Conservation (phyloP, 805 yeast genomes). For the Wickerhamiella sorbophila region DNA sequence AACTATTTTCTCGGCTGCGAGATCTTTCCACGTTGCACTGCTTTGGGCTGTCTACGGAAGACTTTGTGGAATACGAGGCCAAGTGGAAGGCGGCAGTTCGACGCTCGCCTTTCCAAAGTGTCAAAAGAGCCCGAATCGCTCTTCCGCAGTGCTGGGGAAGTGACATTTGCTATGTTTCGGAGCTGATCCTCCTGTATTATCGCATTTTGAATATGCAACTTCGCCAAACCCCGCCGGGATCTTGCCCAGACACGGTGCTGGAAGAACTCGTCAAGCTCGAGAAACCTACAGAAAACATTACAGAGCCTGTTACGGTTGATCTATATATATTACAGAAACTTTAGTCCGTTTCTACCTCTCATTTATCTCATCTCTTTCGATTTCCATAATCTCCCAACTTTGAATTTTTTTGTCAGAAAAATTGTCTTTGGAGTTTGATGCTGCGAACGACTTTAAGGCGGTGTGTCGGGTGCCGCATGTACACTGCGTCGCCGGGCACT, state of each 20-base stretch:
- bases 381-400: too few species aligned
- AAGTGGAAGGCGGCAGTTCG: neutral
- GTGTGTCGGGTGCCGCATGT: too few species aligned
- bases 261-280: neutral
- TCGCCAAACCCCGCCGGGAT: neutral
- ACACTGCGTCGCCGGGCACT: too few species aligned
- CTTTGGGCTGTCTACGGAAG: neutral
- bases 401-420: too few species aligned
- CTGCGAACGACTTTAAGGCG: too few species aligned
- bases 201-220: neutral
- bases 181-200: neutral
- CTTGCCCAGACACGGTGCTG: neutral
- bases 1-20: neutral
- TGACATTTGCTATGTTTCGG: neutral
- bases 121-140: neutral
- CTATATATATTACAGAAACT: neutral
- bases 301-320: neutral
- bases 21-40: neutral
- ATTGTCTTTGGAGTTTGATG: too few species aligned
- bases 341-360: neutral
- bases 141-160: constrained; percentile 1
- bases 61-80: neutral
- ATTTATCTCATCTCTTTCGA: neutral
- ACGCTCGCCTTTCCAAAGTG: neutral
- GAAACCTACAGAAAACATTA: neutral